Evolutionary conservation across 1,284 basidiomycete species (phyloP).

Genomic region (Tremellales sp.): DNA sequence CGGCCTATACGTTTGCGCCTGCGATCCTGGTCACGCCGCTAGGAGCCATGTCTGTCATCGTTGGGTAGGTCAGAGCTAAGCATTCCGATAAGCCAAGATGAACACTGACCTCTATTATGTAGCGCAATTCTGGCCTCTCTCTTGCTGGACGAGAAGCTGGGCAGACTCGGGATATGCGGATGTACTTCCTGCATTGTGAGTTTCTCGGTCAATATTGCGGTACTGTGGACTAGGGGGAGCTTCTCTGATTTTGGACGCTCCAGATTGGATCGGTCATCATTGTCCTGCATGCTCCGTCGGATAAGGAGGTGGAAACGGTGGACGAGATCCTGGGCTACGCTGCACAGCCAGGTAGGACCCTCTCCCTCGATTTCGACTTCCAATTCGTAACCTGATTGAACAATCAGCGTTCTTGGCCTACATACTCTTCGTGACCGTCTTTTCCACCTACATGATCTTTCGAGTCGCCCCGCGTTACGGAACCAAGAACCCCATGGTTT

Average conservation of each 20-base stretch:
- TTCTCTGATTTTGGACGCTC: background rate
- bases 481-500: conserved; percentile 81
- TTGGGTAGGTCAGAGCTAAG: conserved; percentile 59
- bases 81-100: background rate
- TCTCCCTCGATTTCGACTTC: conserved; percentile 1
- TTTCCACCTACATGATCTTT: conserved; percentile 84
- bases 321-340: conserved; percentile 84
- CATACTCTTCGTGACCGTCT: conserved; percentile 76
- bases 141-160: conserved; percentile 88
- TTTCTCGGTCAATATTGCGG: background rate
- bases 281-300: conserved; percentile 92
- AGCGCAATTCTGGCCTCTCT: conserved; percentile 92
- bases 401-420: conserved; percentile 78
- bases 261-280: conserved; percentile 86
- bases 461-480: conserved; percentile 82
- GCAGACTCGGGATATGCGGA: conserved; percentile 86
- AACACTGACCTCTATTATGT: background rate
- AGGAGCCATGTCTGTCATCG: conserved; percentile 93
- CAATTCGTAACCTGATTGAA: background rate
- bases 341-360: conserved; percentile 73
- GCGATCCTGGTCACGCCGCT: conserved; percentile 95
- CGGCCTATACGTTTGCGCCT: conserved; percentile 96
- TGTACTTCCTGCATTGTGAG: conserved; percentile 78
- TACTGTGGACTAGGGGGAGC: background rate
- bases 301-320: conserved; percentile 89